Evolutionary conservation across 2,329 filamentous ascomycete genomes (phyloP).

Genomic region (Neurospora sp.): DNA sequence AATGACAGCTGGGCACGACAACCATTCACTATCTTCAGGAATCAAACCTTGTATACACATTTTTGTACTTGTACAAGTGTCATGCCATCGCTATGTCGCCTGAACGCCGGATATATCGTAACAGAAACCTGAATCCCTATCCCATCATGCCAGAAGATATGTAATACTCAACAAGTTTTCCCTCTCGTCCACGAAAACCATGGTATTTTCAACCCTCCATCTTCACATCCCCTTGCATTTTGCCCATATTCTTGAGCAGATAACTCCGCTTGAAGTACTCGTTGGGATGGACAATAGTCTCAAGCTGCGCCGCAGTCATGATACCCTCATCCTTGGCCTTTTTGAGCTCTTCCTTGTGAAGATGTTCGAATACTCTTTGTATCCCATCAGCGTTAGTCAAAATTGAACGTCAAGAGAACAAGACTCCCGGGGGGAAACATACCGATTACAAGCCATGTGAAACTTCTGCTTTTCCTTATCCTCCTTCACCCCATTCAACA

Average conservation of each 20-base stretch:
- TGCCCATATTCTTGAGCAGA: slow-evolving; percentile 68
- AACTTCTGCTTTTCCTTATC: slow-evolving; percentile 83
- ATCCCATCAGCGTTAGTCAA: no score
- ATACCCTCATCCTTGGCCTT: slow-evolving; percentile 64
- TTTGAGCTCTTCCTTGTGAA: slow-evolving; percentile 70
- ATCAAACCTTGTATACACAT: not conserved
- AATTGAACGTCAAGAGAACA: no score
- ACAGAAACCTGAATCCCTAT: not conserved
- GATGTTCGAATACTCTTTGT: slow-evolving; percentile 65
- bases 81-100: not conserved
- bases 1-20: not conserved
- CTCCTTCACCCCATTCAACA: slow-evolving; percentile 73
- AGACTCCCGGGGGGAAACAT: slow-evolving; percentile 19
- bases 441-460: slow-evolving; percentile 92
- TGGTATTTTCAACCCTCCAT: slow-evolving; percentile 15
- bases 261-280: slow-evolving; percentile 97
- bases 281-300: slow-evolving; percentile 95
- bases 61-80: not conserved
- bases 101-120: not conserved
- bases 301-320: slow-evolving; percentile 66
- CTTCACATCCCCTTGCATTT: slow-evolving; percentile 37
- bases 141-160: not conserved
- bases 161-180: not conserved
- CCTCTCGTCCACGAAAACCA: not conserved
- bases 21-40: no score